These are phyloP conservation scores for Isoetes taiwanensis DNA, from an alignment of 75 land plant genomes.

Conservation along the genomic window DNA sequence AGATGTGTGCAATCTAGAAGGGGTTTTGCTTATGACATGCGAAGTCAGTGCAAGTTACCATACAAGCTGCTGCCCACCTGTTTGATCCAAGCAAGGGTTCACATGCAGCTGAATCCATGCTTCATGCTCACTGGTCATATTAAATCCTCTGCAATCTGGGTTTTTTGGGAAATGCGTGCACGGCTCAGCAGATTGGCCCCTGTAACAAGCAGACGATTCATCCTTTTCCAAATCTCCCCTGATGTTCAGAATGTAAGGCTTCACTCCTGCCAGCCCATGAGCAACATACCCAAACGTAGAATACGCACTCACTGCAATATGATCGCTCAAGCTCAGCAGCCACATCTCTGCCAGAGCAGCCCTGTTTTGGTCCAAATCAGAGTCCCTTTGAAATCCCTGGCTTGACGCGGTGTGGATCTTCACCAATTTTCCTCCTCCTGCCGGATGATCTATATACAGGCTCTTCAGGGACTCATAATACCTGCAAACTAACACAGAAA, in stretches of 20 bases:
- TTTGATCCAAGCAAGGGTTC: slow-evolving; percentile 13
- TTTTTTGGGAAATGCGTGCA: slow-evolving; percentile 13
- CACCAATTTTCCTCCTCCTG: too few species aligned
- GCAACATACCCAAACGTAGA: slow-evolving; percentile 18
- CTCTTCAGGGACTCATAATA: too few species aligned
- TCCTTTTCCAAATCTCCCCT: not conserved
- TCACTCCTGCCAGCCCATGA: slow-evolving; percentile 5
- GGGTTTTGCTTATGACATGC: too few species aligned
- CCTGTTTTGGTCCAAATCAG: too few species aligned
- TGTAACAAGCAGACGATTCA: not conserved
- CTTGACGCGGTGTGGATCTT: too few species aligned
- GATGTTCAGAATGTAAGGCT: slow-evolving; percentile 2
- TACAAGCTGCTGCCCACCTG: slow-evolving; percentile 17
- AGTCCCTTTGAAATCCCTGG: too few species aligned
- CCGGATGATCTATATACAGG: too few species aligned
- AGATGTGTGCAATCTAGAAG: too few species aligned
- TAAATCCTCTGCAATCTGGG: not conserved
- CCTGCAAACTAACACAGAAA: too few species aligned
- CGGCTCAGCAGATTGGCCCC: slow-evolving; percentile 17
- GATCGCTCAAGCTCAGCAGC: slow-evolving; percentile 33
- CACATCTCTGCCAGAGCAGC: slow-evolving; percentile 36
- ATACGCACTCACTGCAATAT: slow-evolving; percentile 15
- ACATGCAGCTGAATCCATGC: slow-evolving; percentile 17
- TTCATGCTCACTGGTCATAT: not conserved
- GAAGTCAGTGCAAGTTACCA: too few species aligned